Base-by-base conservation (phyloP, 148 eudicot species). In the Linanthus parryae region DNA sequence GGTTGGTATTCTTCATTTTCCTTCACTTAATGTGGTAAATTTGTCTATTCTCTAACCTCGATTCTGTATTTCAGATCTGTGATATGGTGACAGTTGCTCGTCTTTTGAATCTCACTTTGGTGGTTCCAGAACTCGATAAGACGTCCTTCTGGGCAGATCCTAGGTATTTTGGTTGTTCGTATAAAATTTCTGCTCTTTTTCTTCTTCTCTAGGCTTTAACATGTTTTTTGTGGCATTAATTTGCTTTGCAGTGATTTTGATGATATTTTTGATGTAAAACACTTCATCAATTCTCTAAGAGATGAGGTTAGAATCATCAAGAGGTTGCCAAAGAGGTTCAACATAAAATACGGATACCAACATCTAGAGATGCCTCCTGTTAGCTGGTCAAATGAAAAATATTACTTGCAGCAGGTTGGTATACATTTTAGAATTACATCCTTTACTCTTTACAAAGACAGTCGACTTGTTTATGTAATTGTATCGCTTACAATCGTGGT, bases 131-230 rank as follows among this genome's bases (percentile, higher is more conserved):
- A 72, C 94, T 86, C 69, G 98, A 91, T 67, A 91, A 91, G 82
- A 75, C 86, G 34, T 91, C 98, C 17, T 91, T 91, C 70, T 91
- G 98, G 98, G 89, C 98, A 39, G 98, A 91, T 61, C 83, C 95
- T 22, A 91, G 98, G 98, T 91, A 77, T 21, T 57, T 44, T n/a
- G n/a, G n/a, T n/a, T n/a, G n/a, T n/a, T n/a, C n/a, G n/a, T n/a
- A n/a, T n/a, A n/a, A n/a, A n/a, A n/a, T n/a, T n/a, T n/a, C n/a
- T n/a, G n/a, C n/a, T n/a, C n/a, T n/a, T n/a, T n/a, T n/a, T n/a
- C n/a, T n/a, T n/a, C n/a, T n/a, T n/a, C n/a, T n/a, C n/a, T n/a
- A n/a, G n/a, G n/a, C n/a, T n/a, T n/a, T n/a, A n/a, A n/a, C n/a
- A n/a, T n/a, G n/a, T n/a, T n/a, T n/a, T n/a, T n/a, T n/a, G n/a